Percentiles rank a stretch among this genome's conserved stretches.
phyloP scores from a whole-genome alignment of 805 yeast species.

The Schizosaccharomyces lindneri region DNA sequence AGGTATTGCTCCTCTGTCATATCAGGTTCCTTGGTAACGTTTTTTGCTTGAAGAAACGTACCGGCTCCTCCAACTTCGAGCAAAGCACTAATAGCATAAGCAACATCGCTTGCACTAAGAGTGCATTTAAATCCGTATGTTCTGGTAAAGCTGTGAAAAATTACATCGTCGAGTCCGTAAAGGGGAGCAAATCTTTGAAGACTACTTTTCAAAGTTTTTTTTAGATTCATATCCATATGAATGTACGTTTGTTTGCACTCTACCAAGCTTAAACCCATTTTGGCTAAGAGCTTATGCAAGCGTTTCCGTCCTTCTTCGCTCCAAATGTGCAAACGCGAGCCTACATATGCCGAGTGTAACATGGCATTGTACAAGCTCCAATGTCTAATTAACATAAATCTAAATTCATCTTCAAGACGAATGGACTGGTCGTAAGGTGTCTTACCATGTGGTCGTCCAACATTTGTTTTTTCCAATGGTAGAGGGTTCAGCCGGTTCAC shows the following conservation, averaged over 20 bases:
- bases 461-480: constrained; percentile 7
- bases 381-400: constrained; percentile 64
- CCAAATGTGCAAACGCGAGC: constrained; percentile 70
- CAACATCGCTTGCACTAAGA: constrained; percentile 77
- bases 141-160: constrained; percentile 66
- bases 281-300: constrained; percentile 75
- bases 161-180: constrained; percentile 62
- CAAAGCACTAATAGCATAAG: constrained; percentile 65
- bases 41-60: constrained; percentile 9
- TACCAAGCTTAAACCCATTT: constrained; percentile 78
- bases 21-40: constrained; percentile 9
- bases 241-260: constrained; percentile 85
- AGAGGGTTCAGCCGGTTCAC: constrained; percentile 38
- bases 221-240: constrained; percentile 60
- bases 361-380: constrained; percentile 85
- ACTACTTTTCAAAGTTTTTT: constrained; percentile 42
- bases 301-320: constrained; percentile 73
- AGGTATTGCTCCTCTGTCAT: constrained; percentile 2
- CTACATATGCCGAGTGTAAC: constrained; percentile 71
- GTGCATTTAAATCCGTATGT: constrained; percentile 73
- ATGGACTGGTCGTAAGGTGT: constrained; percentile 17
- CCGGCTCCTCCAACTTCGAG: constrained; percentile 24
- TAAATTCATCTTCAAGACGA: constrained; percentile 57
- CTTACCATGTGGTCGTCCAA: constrained; percentile 7
- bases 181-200: constrained; percentile 44